These are phyloP conservation scores for Ophiostoma ulmi DNA, from an alignment of 2,329 filamentous ascomycete species.

Conservation along the genomic window DNA sequence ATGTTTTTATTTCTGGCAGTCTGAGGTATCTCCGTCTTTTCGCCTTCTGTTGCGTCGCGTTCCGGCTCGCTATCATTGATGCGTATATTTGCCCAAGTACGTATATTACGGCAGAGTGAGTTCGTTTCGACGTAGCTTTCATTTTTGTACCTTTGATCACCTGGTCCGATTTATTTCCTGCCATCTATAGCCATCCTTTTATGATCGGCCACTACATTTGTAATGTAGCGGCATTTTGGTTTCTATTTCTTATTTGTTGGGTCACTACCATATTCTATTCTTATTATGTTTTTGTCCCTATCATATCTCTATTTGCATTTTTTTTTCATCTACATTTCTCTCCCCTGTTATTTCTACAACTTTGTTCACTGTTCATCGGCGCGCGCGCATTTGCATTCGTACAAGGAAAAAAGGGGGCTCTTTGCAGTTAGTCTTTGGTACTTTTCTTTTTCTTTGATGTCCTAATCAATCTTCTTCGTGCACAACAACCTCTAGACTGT, in stretches of 20 bases:
- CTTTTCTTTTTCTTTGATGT: background rate
- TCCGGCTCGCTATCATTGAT: slow-evolving; percentile 13
- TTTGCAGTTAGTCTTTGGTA: background rate
- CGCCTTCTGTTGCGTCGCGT: background rate
- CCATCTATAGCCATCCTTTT: background rate
- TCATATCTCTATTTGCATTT: background rate
- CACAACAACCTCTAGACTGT: background rate
- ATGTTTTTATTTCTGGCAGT: background rate
- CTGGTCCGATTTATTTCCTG: background rate
- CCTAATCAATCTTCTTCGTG: background rate
- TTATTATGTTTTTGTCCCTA: background rate
- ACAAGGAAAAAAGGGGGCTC: background rate
- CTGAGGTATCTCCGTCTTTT: background rate
- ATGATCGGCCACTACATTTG: background rate
- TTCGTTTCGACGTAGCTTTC: too few relatives aligned
- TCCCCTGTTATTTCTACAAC: background rate
- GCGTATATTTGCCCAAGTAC: background rate
- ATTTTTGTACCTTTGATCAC: slow-evolving; percentile 3
- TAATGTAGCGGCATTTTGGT: background rate
- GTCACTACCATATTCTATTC: too few relatives aligned
- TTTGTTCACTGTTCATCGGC: background rate
- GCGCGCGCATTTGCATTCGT: slow-evolving; percentile 7
- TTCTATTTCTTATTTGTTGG: background rate
- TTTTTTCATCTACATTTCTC: background rate
- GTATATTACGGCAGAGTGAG: background rate